These are phyloP conservation scores for Fusarium anthophilum DNA, from an alignment of 2,329 filamentous ascomycete species.

Conservation along the genomic window DNA sequence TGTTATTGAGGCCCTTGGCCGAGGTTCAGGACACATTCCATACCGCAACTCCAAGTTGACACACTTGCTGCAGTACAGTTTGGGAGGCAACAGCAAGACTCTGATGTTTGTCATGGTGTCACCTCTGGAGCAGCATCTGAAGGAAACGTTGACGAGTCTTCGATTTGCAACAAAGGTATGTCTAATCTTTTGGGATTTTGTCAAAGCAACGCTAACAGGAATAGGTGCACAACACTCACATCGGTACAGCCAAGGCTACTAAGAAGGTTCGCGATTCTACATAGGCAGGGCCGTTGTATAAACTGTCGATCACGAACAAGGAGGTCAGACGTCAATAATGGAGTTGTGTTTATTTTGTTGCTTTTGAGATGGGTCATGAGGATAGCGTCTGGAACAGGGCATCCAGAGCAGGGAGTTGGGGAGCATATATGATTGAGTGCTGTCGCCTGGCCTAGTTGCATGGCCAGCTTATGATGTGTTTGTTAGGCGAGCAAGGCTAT, in stretches of 20 bases:
- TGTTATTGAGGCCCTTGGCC: conserved; percentile 92
- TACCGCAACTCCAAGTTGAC: conserved; percentile 98
- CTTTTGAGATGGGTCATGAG: conserved; percentile 13
- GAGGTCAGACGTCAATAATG: neutral
- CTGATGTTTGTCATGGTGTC: conserved; percentile 99
- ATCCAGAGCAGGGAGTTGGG: conserved; percentile 34
- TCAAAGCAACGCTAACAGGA: conserved; percentile 1
- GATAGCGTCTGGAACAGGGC: conserved; percentile 23
- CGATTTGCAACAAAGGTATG: conserved; percentile 93
- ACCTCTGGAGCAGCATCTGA: conserved; percentile 87
- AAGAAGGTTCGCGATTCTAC: conserved; percentile 63
- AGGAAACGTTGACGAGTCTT: conserved; percentile 92
- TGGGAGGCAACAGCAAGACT: conserved; percentile 95
- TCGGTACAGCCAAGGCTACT: conserved; percentile 84
- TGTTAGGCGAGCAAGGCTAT: conserved; percentile 28
- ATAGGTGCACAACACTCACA: conserved; percentile 87
- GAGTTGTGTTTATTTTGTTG: conserved; percentile 8
- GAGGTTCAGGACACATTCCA: conserved; percentile 84
- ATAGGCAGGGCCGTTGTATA: conserved; percentile 14
- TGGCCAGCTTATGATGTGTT: conserved; percentile 33
- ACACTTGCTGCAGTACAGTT: conserved; percentile 91
- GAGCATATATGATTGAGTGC: conserved; percentile 37
- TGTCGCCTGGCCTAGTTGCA: neutral
- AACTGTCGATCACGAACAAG: neutral
- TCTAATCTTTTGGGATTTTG: neutral